A percentile compares a stretch with the other conserved stretches of the same genome.
Evolutionary conservation across 2,329 filamentous ascomycete species (phyloP).

Genomic region (Stagonosporopsis tanaceti): DNA sequence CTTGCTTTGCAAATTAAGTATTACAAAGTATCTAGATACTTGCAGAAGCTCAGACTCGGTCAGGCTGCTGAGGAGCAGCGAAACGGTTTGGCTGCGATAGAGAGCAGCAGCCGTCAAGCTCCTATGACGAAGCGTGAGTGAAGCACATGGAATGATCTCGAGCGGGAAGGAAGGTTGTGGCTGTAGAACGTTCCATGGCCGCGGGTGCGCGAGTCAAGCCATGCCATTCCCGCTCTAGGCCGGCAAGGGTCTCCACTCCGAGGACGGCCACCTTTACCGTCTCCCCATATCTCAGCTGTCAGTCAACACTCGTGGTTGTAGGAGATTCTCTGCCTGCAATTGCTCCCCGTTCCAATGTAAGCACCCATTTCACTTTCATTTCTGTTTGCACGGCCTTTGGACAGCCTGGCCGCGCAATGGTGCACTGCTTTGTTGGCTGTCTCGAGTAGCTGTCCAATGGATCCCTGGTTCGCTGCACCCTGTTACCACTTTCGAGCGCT

Average conservation of each 20-base stretch:
- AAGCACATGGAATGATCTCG: slow-evolving; percentile 4
- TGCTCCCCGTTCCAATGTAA: slow-evolving; percentile 5
- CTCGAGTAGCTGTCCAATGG: background rate
- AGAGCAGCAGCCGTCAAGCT: background rate
- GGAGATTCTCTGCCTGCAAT: slow-evolving; percentile 9
- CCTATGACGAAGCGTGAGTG: background rate
- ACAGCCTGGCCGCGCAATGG: background rate
- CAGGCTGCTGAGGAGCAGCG: no score
- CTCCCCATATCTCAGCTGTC: slow-evolving; percentile 17
- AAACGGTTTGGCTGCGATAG: no score
- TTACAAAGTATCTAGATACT: no score
- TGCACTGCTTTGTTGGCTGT: slow-evolving; percentile 9
- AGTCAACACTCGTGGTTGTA: slow-evolving; percentile 15
- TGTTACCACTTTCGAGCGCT: background rate
- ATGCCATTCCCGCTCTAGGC: slow-evolving; percentile 11
- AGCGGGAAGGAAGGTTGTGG: slow-evolving; percentile 10
- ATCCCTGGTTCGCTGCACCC: slow-evolving; percentile 5
- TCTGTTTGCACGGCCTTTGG: background rate
- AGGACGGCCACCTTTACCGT: slow-evolving; percentile 22
- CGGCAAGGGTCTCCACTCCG: slow-evolving; percentile 9
- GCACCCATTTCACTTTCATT: background rate
- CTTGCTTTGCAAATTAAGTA: background rate
- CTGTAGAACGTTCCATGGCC: slow-evolving; percentile 9
- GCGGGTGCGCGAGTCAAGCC: slow-evolving; percentile 15
- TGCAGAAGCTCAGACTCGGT: no score